Base-by-base conservation (phyloP, 2,329 filamentous ascomycete genomes). In the Sporothrix mexicana region DNA sequence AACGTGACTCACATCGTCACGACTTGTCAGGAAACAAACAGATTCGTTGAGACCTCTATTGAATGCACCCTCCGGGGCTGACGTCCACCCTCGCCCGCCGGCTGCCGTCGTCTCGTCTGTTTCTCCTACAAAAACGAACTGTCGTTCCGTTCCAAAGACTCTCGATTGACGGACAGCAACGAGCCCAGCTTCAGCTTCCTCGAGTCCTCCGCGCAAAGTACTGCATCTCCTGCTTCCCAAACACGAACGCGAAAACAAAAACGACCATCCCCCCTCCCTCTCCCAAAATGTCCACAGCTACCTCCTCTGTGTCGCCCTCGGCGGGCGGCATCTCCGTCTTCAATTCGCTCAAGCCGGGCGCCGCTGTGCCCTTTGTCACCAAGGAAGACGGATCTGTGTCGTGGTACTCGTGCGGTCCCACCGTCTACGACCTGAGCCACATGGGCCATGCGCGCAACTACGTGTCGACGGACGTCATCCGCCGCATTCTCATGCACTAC, bases 401-500 rank as follows among this genome's bases (percentile, higher is more conserved):
- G 12, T 77, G 76, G 76, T 77, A 74, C 72, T 73, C 76, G 36
- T 78, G 77, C 72, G 77, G 77, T 6, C 77, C 77, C 68, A 78
- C 77, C 23, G 88, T 91, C 64, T 93, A 93, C 80, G 91, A 93
- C 77, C 90, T 93, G 82, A 86, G 90, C 74, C 92, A 93, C 84
- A 81, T 94, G 76, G 92, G 92, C 64, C 92, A 94, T 82, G 91
- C 91, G 47, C 85, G 91, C 75, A 94, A 93, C 81, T 94, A 93
- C 85, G 90, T 94, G 74, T 91, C 88, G 73, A 93, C 91, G 49
- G 92, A 94, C 80, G 92, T 93, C 74, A 87, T 93, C 75, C 86
- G 92, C 72, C 87, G 92, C 77, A 90, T 94, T 76, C 82, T 93
- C 81, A 81, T 84, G 74, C 87, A 92, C 79, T 93, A 93, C 81